Percentiles rank a stretch among this genome's conserved stretches.
phyloP scores from a whole-genome alignment of 2,329 filamentous ascomycete species.

The Ophiostoma himal-ulmi region DNA sequence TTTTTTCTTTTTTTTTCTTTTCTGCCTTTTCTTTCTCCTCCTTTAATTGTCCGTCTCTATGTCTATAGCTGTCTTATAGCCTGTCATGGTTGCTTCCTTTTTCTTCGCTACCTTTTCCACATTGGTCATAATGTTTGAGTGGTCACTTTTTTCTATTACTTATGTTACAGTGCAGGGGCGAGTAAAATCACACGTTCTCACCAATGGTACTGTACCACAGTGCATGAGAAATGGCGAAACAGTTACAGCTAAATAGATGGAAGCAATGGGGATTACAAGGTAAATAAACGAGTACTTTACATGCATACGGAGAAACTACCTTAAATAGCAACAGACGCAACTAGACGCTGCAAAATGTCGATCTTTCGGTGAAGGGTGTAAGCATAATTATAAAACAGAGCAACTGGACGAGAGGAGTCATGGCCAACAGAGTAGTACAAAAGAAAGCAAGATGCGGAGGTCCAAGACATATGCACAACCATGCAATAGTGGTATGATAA shows the following conservation, averaged over 20 bases:
- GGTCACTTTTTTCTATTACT: neutral
- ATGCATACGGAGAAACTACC: neutral
- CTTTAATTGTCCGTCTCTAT: no score
- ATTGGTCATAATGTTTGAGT: neutral
- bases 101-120: neutral
- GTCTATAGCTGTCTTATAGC: neutral
- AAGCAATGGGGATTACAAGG: neutral
- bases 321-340: neutral
- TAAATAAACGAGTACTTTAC: neutral
- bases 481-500: neutral
- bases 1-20: neutral
- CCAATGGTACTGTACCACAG: neutral
- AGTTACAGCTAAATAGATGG: no score
- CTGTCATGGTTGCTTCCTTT: neutral
- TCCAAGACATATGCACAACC: neutral
- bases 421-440: neutral
- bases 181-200: neutral
- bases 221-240: neutral
- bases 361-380: neutral
- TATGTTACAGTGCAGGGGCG: neutral
- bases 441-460: neutral
- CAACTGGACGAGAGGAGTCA: neutral
- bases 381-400: neutral
- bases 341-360: neutral
- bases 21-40: neutral